A percentile compares a stretch with the other conserved stretches of the same genome.
Conservation (phyloP, 345 rosid species). For the Rhodamnia rubescens region DNA sequence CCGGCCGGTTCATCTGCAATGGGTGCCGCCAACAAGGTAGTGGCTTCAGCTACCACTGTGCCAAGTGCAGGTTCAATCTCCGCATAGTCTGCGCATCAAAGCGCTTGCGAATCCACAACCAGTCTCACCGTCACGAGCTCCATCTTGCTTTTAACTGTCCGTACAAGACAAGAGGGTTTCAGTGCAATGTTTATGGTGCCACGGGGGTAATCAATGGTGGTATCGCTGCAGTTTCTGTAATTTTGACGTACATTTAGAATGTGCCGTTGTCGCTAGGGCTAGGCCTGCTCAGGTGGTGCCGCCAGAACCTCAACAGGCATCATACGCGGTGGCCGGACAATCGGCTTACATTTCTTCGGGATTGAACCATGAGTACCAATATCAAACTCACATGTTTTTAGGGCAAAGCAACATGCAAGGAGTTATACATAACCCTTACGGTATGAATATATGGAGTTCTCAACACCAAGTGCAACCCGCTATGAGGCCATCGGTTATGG, state of each 20-base stretch:
- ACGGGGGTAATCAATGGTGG: background rate
- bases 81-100: background rate
- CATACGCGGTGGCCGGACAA: background rate
- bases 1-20: background rate
- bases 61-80: background rate
- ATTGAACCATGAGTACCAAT: background rate
- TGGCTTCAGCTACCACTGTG: conserved; percentile 2
- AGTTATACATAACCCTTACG: background rate
- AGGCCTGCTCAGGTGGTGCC: background rate
- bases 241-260: background rate
- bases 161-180: background rate
- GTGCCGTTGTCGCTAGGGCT: background rate
- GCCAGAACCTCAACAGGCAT: background rate
- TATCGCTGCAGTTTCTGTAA: background rate
- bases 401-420: background rate
- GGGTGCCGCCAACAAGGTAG: background rate
- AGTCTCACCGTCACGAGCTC: background rate
- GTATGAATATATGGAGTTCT: background rate
- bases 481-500: background rate
- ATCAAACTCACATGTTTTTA: background rate
- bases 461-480: background rate
- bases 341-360: background rate
- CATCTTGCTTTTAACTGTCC: background rate
- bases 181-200: background rate
- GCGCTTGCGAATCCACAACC: background rate